phyloP scores from a whole-genome alignment of 768 basidiomycete genomes.

The Lyophyllum shimeji region DNA sequence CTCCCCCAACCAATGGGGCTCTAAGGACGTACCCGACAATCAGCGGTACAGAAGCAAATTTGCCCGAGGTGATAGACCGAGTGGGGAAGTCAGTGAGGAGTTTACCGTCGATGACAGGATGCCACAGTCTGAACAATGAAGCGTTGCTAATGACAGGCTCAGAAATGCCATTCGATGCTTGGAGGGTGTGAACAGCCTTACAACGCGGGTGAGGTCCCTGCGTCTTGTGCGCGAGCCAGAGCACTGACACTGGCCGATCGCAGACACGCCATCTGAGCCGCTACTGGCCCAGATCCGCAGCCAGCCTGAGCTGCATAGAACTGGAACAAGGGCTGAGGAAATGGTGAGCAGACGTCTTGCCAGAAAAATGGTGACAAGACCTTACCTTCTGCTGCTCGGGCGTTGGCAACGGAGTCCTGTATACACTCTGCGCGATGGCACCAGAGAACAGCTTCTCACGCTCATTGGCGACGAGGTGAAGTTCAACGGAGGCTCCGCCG shows the following conservation, averaged over 20 bases:
- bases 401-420: slow-evolving; percentile 47
- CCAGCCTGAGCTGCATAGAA: slow-evolving; percentile 50
- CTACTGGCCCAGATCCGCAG: slow-evolving; percentile 39
- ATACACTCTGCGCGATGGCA: slow-evolving; percentile 66
- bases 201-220: slow-evolving; percentile 37
- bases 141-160: slow-evolving; percentile 29
- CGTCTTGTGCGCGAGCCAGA: slow-evolving; percentile 55
- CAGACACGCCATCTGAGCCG: slow-evolving; percentile 43
- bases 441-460: slow-evolving; percentile 42
- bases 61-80: slow-evolving; percentile 39
- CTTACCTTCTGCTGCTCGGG: slow-evolving; percentile 55
- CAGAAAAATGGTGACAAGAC: neutral
- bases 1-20: neutral
- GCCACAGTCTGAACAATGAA: slow-evolving; percentile 45
- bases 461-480: slow-evolving; percentile 53
- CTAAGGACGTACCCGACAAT: slow-evolving; percentile 51
- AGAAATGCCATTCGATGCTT: neutral
- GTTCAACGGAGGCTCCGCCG: slow-evolving; percentile 52
- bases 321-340: slow-evolving; percentile 47
- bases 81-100: slow-evolving; percentile 53
- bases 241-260: slow-evolving; percentile 50
- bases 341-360: neutral
- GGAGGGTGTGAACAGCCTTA: slow-evolving; percentile 24
- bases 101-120: slow-evolving; percentile 55
- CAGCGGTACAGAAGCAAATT: slow-evolving; percentile 50